phyloP scores from a whole-genome alignment of 148 eudicot species.

The Amaranthus hypochondriacus region DNA sequence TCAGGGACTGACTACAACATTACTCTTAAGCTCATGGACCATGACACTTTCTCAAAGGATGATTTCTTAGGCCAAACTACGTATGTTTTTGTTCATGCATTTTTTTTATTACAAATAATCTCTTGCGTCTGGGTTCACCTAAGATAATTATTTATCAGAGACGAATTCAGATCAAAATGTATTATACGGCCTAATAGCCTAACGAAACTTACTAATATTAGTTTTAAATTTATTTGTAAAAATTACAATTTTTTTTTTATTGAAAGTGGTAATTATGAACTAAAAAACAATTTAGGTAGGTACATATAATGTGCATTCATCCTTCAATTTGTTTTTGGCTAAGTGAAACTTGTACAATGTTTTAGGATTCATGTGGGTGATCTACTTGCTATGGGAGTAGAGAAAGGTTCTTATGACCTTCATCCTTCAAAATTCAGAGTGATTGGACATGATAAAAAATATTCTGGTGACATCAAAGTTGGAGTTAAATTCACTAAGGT shows the following conservation, averaged over 20 bases:
- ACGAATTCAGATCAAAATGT: too few relatives aligned
- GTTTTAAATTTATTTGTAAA: too few relatives aligned
- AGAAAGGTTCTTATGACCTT: constrained; percentile 51
- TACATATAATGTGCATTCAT: too few relatives aligned
- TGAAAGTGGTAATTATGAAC: too few relatives aligned
- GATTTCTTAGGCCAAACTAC: constrained; percentile 58
- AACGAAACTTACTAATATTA: too few relatives aligned
- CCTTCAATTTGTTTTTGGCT: too few relatives aligned
- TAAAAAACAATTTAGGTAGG: too few relatives aligned
- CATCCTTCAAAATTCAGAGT: constrained; percentile 52
- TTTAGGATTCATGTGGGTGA: constrained; percentile 61
- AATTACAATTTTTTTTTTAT: too few relatives aligned
- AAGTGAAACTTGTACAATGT: too few relatives aligned
- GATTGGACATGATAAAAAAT: constrained; percentile 31
- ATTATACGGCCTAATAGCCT: too few relatives aligned
- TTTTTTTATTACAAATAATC: neutral
- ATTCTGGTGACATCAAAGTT: constrained; percentile 56
- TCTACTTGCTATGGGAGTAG: constrained; percentile 55
- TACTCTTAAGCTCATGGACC: constrained; percentile 52
- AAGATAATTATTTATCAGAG: too few relatives aligned
- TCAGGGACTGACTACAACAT: constrained; percentile 42
- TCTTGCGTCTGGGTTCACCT: too few relatives aligned
- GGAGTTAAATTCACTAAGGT: constrained; percentile 30
- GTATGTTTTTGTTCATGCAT: constrained; percentile 28
- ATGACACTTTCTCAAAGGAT: constrained; percentile 68